phyloP scores from a whole-genome alignment of 305 asterid genomes.

The Petunia hybrid region DNA sequence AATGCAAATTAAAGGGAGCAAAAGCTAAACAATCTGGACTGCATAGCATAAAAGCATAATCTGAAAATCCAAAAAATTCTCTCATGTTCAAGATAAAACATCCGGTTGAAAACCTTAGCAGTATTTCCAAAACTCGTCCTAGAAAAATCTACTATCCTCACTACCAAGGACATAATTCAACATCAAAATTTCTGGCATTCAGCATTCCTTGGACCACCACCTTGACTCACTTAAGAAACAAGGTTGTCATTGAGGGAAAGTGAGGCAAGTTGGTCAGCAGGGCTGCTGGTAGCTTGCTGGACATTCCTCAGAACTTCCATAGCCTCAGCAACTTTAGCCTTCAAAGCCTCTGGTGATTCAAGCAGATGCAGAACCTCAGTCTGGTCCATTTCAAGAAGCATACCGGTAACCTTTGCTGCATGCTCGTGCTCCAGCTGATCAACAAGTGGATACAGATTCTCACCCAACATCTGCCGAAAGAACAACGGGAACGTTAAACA shows the following conservation, averaged over 20 bases:
- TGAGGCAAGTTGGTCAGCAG: constrained; percentile 73
- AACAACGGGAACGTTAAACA: constrained; percentile 33
- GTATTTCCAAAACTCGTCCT: constrained; percentile 30
- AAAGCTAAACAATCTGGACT: background rate
- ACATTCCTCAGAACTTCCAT: constrained; percentile 83
- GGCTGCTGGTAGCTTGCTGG: constrained; percentile 45
- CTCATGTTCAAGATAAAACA: constrained; percentile 5
- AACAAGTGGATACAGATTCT: constrained; percentile 52
- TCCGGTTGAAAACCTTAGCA: constrained; percentile 24
- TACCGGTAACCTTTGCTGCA: constrained; percentile 59
- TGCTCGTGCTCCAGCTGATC: constrained; percentile 60
- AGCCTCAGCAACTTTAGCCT: constrained; percentile 83
- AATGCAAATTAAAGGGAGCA: background rate
- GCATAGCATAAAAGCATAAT: constrained; percentile 16
- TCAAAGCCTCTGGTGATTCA: constrained; percentile 83
- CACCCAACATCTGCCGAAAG: constrained; percentile 51
- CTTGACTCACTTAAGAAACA: constrained; percentile 52
- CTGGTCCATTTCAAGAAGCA: constrained; percentile 61
- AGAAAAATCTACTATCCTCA: constrained; percentile 29
- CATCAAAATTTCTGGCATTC: constrained; percentile 11
- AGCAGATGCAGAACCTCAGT: constrained; percentile 62
- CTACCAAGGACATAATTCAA: constrained; percentile 32
- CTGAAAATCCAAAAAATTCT: background rate
- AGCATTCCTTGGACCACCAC: constrained; percentile 3
- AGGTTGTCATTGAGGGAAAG: constrained; percentile 68